phyloP scores from a whole-genome alignment of 345 rosid species.

The Hevea brasiliensis region DNA sequence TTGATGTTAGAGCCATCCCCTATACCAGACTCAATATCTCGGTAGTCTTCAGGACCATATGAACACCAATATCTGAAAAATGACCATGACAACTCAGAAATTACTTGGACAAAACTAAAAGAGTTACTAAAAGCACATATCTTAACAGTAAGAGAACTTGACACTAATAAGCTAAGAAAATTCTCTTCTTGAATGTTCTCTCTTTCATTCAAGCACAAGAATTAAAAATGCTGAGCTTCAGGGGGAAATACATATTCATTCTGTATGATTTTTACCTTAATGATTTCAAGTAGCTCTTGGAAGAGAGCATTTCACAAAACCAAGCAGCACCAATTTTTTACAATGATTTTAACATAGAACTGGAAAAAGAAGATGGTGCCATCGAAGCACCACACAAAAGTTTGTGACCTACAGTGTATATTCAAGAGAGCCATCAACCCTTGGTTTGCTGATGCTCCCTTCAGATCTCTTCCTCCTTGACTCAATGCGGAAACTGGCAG shows the following conservation, averaged over 20 bases:
- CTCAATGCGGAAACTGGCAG: constrained; percentile 56
- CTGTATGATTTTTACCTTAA: neutral
- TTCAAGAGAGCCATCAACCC: constrained; percentile 62
- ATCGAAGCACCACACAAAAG: constrained; percentile 4
- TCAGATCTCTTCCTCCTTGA: constrained; percentile 58
- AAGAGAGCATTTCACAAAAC: neutral
- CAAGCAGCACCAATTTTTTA: neutral
- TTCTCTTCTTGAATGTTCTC: neutral
- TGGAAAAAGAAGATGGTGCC: neutral
- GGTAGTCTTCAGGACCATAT: constrained; percentile 57
- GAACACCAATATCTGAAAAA: constrained; percentile 61
- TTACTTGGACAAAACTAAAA: constrained; percentile 2
- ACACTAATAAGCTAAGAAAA: neutral
- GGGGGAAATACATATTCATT: constrained; percentile 2
- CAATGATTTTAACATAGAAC: neutral
- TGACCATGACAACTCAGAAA: constrained; percentile 10
- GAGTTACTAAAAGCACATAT: neutral
- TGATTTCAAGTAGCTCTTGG: constrained; percentile 1
- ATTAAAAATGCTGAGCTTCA: neutral
- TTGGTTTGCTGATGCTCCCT: constrained; percentile 56
- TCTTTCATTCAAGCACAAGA: no score
- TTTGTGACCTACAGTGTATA: constrained; percentile 46
- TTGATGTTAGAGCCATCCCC: constrained; percentile 42
- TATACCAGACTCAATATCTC: constrained; percentile 39
- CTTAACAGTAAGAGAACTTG: no score